Evolutionary conservation across 495 filamentous ascomycete species (phyloP).

Genomic region (Xylaria flabelliformis): DNA sequence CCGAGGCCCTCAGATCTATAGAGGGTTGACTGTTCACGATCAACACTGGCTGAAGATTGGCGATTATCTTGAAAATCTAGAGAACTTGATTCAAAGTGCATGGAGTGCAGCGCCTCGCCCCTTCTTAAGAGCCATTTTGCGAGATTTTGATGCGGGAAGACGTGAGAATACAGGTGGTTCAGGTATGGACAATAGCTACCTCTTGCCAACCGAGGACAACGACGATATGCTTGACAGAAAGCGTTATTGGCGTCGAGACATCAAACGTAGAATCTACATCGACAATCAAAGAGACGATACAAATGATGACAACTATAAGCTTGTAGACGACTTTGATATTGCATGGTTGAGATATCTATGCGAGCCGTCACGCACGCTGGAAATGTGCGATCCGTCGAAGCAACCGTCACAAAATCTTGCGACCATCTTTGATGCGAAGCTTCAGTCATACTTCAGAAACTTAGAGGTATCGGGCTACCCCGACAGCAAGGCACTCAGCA

Average conservation of each 20-base stretch:
- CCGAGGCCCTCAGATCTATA: conserved; percentile 31
- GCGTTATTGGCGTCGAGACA: conserved; percentile 33
- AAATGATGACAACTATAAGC: conserved; percentile 4
- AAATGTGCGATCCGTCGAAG: conserved; percentile 31
- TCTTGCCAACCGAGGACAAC: not conserved
- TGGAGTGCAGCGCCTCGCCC: conserved; percentile 35
- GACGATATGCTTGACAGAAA: conserved; percentile 12
- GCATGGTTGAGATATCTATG: conserved; percentile 40
- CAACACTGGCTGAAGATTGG: conserved; percentile 39
- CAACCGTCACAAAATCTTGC: conserved; percentile 30
- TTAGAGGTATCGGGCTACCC: conserved; percentile 18
- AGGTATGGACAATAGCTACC: not conserved
- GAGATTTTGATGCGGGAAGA: conserved; percentile 39
- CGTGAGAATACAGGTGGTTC: conserved; percentile 14
- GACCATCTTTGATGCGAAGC: conserved; percentile 35
- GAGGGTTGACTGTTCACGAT: conserved; percentile 35
- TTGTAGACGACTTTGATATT: conserved; percentile 36
- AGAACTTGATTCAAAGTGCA: conserved; percentile 17
- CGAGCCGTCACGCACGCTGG: conserved; percentile 31
- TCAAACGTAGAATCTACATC: conserved; percentile 27
- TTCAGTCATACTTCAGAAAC: conserved; percentile 35
- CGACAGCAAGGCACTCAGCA: conserved; percentile 15
- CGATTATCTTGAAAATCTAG: conserved; percentile 33
- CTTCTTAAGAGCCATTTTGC: conserved; percentile 36
- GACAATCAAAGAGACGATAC: conserved; percentile 10